A percentile compares a stretch with the other conserved stretches of the same genome.
These are phyloP conservation scores for Tephrocybe rancida DNA, from an alignment of 768 basidiomycete species.

Conservation along the genomic window DNA sequence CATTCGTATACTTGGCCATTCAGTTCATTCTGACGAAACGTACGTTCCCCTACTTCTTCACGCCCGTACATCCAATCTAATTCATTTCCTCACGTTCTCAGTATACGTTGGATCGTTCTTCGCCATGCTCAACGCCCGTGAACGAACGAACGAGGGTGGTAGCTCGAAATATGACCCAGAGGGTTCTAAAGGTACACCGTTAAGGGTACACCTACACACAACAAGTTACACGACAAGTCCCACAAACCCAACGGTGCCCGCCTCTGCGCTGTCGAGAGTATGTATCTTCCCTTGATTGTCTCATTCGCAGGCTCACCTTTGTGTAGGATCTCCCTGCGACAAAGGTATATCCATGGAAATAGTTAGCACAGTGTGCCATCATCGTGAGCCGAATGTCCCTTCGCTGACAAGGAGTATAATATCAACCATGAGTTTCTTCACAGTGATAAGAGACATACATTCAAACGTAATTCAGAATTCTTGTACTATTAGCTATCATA, in stretches of 20 bases:
- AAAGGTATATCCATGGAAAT: slow-evolving; percentile 7
- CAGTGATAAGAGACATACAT: no score
- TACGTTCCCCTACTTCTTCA: slow-evolving; percentile 21
- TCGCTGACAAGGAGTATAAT: no score
- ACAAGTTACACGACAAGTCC: slow-evolving; percentile 4
- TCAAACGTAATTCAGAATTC: not conserved
- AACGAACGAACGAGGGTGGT: slow-evolving; percentile 19
- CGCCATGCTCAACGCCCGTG: slow-evolving; percentile 47
- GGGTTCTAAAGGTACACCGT: slow-evolving; percentile 10
- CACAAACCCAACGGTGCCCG: not conserved
- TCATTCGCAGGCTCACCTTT: not conserved
- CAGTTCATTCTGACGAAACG: slow-evolving; percentile 47
- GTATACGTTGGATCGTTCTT: slow-evolving; percentile 54
- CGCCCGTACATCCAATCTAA: not conserved
- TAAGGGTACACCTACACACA: slow-evolving; percentile 15
- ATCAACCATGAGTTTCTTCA: not conserved
- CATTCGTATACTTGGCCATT: slow-evolving; percentile 43
- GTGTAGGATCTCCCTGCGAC: not conserved
- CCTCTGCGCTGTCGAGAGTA: not conserved
- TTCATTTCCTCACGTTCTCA: slow-evolving; percentile 16
- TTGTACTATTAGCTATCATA: slow-evolving; percentile 1
- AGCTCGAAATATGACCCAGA: slow-evolving; percentile 14
- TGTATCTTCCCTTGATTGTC: not conserved
- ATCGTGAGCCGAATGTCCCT: not conserved
- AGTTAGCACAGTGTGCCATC: not conserved